Evolutionary conservation across 2,329 filamentous ascomycete genomes (phyloP).

Genomic region (Phialocephala subalpina): DNA sequence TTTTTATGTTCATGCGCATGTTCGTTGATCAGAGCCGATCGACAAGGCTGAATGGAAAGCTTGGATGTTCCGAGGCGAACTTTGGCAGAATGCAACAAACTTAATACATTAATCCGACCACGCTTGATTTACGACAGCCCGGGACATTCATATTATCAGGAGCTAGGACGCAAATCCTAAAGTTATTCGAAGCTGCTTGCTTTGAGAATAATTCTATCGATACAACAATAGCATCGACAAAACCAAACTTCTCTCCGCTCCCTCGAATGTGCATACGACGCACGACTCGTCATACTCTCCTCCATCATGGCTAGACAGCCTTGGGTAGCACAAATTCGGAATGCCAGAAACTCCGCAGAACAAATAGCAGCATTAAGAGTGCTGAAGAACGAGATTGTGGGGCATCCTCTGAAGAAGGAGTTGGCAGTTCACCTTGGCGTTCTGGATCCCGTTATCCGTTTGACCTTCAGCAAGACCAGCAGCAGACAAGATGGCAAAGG

Average conservation of each 20-base stretch:
- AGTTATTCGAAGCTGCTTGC: neutral
- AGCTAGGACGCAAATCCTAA: neutral
- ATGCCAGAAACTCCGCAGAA: conserved; percentile 58
- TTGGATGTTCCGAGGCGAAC: conserved; percentile 5
- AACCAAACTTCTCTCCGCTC: neutral
- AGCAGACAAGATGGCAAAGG: conserved; percentile 54
- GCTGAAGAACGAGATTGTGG: conserved; percentile 90
- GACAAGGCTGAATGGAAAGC: conserved; percentile 9
- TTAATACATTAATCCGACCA: neutral
- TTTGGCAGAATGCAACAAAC: neutral
- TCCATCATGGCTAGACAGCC: conserved; percentile 48
- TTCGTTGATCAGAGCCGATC: conserved; percentile 2
- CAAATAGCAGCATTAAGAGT: conserved; percentile 69
- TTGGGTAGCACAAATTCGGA: conserved; percentile 64
- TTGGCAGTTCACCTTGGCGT: conserved; percentile 76
- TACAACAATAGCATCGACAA: neutral
- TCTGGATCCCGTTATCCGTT: conserved; percentile 65
- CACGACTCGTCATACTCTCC: conserved; percentile 10
- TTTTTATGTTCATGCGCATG: conserved; percentile 2
- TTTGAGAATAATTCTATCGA: neutral
- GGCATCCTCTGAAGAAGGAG: conserved; percentile 88
- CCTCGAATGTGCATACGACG: conserved; percentile 20
- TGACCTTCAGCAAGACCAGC: conserved; percentile 53
- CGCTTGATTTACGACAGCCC: neutral
- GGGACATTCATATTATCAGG: neutral